Evolutionary conservation across 2,329 filamentous ascomycete species (phyloP), one percentile per base, ranked within the genome.

Genomic region (Nothopassalora personata): DNA sequence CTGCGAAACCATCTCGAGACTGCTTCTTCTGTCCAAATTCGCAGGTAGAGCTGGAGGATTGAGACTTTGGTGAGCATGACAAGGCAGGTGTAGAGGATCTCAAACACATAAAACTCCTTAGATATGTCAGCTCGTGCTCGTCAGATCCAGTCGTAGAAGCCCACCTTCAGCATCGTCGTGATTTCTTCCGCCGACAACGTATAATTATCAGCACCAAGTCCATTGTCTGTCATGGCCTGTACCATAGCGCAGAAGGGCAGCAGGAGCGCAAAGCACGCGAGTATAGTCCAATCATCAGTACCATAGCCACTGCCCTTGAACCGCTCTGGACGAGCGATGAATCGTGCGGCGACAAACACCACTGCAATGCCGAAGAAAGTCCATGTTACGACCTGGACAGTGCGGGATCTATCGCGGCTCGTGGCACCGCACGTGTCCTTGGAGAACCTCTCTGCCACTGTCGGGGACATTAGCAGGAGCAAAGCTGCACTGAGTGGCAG

Each of bases 301-400:
- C 63, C 63, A 58, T 65, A 65, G 1, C 63, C 63, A 30, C 57
- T 60, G 2, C 63, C 63, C 46, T 63, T 57, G 18, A 65, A 48
- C 34, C 61, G 55, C 53, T 65, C 52, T 9, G 63, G 63, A 13
- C 63, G 48, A 19, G 63, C 61, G 4, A 65, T 31, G 36, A 60
- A 61, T 2, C 63, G 61, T 34, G 59, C 57, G 34, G 28, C 59
- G 9, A 65, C 61, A 30, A 65, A 65, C 19, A 65, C 8, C 28
- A 59, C 30, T 13, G 63, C 63, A 9, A 65, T 23, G 9, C 50
- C 61, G 13, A 65, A 65, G 5, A 65, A 51, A 5, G 54, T 51
- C 63, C 63, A 65, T 13, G 63, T 60, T 9, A 61, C 45, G n/a
- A 58, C 43, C 48, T 53, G 34, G 19, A 55, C 61, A 1, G 45